Conservation (phyloP, 495 filamentous ascomycete species). For the Podospora sp. region DNA sequence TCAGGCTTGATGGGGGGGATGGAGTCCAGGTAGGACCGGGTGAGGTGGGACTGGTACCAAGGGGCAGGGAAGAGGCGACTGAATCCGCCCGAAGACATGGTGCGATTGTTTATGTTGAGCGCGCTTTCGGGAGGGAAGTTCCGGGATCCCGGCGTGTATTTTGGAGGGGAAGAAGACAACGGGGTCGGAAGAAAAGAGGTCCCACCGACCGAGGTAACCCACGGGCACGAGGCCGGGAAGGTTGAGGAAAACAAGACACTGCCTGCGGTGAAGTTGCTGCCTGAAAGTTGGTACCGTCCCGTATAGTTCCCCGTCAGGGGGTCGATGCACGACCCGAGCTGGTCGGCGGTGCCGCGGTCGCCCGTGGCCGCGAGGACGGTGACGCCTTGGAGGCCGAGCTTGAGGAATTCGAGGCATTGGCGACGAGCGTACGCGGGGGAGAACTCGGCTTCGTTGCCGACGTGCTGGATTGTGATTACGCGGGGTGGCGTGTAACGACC, state of each 20-base stretch:
- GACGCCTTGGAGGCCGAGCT: conserved; percentile 61
- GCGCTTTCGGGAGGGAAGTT: neutral
- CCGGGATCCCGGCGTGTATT: neutral
- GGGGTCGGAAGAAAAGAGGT: too few relatives aligned
- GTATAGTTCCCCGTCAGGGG: neutral
- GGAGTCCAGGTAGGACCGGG: neutral
- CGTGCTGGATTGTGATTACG: neutral
- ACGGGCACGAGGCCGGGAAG: conserved; percentile 1
- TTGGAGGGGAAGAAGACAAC: too few relatives aligned
- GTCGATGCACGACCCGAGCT: neutral
- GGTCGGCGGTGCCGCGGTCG: conserved; percentile 33
- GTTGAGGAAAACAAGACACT: too few relatives aligned
- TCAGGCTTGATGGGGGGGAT: neutral
- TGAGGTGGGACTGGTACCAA: neutral
- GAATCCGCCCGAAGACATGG: conserved; percentile 2
- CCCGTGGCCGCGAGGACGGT: conserved; percentile 59
- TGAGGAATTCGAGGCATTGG: conserved; percentile 52
- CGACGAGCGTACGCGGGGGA: conserved; percentile 26
- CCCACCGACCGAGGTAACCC: neutral
- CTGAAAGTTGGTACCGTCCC: neutral
- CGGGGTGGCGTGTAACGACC: neutral
- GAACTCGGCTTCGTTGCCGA: conserved; percentile 27
- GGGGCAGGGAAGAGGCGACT: neutral
- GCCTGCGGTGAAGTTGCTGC: too few relatives aligned
- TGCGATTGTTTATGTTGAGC: neutral